phyloP scores from a whole-genome alignment of 1,284 basidiomycete species.

The Limonomyces culmigenus region DNA sequence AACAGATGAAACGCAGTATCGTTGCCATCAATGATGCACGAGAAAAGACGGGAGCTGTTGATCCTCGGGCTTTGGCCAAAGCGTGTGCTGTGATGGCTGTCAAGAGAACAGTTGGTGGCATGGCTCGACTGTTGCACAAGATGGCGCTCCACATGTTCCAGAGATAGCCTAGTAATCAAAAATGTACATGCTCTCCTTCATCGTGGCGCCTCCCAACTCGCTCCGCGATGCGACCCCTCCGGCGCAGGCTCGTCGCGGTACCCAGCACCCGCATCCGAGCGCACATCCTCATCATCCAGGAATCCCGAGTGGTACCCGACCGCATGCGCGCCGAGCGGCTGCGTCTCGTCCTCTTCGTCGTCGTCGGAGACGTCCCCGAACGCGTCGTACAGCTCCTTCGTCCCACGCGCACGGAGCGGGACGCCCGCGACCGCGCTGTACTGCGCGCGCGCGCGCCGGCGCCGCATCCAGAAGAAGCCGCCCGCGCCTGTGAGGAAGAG shows the following conservation, averaged over 20 bases:
- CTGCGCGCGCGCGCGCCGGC: slow-evolving; percentile 27
- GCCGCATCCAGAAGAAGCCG: slow-evolving; percentile 44
- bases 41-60: too few species aligned
- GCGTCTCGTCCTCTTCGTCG: slow-evolving; percentile 47
- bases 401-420: slow-evolving; percentile 52
- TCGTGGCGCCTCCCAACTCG: too few species aligned
- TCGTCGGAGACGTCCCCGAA: slow-evolving; percentile 77
- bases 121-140: too few species aligned
- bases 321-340: slow-evolving; percentile 23
- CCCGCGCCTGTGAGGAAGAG: slow-evolving; percentile 54
- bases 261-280: not conserved
- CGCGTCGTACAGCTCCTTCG: slow-evolving; percentile 82
- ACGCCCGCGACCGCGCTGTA: slow-evolving; percentile 52
- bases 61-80: too few species aligned
- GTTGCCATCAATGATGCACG: too few species aligned
- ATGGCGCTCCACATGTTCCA: too few species aligned
- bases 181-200: too few species aligned
- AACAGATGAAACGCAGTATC: too few species aligned
- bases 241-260: not conserved
- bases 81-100: too few species aligned
- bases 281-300: slow-evolving; percentile 42
- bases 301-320: slow-evolving; percentile 45
- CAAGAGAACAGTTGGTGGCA: too few species aligned
- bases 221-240: slow-evolving; percentile 4
- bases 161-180: too few species aligned